Percentiles rank a stretch among this genome's conserved stretches.
Evolutionary conservation across 1,284 basidiomycete genomes (phyloP).

Genomic region (Trichosporon sp.): DNA sequence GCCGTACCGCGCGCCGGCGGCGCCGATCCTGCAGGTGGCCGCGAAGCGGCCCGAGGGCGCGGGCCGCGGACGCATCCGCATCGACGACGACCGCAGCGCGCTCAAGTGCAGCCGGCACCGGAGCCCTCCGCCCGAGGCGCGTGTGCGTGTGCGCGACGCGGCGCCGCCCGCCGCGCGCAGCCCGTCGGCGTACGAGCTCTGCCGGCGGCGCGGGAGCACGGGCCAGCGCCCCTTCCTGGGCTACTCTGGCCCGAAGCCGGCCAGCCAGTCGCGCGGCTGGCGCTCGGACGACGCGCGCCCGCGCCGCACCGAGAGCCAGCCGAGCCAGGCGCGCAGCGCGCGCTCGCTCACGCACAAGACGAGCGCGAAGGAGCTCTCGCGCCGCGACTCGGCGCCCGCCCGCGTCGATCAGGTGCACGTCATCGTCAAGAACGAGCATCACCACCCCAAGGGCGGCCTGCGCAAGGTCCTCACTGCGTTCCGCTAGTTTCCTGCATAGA

Average conservation of each 20-base stretch:
- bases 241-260: neutral
- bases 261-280: slow-evolving; percentile 7
- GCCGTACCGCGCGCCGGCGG: neutral
- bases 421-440: neutral
- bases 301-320: neutral
- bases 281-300: slow-evolving; percentile 11
- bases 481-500: neutral
- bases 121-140: slow-evolving; percentile 28
- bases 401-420: slow-evolving; percentile 19
- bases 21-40: slow-evolving; percentile 13
- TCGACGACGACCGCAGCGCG: slow-evolving; percentile 11
- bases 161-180: slow-evolving; percentile 33
- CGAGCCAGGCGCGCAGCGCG: neutral
- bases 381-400: slow-evolving; percentile 17
- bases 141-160: neutral
- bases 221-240: neutral
- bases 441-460: neutral
- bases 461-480: slow-evolving; percentile 5
- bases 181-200: slow-evolving; percentile 30
- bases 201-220: slow-evolving; percentile 20
- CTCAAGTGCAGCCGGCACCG: slow-evolving; percentile 26
- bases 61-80: slow-evolving; percentile 14
- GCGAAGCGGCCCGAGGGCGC: neutral
- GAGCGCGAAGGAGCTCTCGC: neutral
- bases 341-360: neutral